A percentile compares a stretch with the other conserved stretches of the same genome.
Conservation (phyloP, 106 monocot species). For the Triglochin maritima region DNA sequence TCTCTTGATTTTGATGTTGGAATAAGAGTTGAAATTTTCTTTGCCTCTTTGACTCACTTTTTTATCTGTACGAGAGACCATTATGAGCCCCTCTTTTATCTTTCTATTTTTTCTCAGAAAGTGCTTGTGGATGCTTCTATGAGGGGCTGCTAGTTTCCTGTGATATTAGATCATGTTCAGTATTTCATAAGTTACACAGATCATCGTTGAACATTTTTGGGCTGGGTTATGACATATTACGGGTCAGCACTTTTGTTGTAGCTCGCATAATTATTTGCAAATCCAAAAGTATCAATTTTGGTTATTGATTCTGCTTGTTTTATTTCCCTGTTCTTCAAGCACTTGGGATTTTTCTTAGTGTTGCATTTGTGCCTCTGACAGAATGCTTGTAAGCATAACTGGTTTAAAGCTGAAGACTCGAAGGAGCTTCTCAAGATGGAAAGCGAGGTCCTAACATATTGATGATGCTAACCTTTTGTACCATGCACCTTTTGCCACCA, state of each 20-base stretch:
- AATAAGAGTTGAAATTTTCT: too few relatives aligned
- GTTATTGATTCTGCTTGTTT: not conserved
- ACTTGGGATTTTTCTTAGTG: not conserved
- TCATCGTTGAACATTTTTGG: too few relatives aligned
- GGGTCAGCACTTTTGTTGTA: not conserved
- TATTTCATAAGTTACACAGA: too few relatives aligned
- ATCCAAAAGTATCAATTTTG: not conserved
- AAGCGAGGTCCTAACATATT: conserved; percentile 1
- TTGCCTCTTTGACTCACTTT: too few relatives aligned
- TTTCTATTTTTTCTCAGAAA: too few relatives aligned
- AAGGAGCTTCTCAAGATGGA: conserved; percentile 3
- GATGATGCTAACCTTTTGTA: not conserved
- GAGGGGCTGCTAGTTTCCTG: too few relatives aligned
- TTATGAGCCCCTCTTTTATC: too few relatives aligned
- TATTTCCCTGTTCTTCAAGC: not conserved
- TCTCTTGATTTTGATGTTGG: too few relatives aligned
- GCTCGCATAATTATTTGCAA: not conserved
- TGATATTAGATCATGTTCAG: too few relatives aligned
- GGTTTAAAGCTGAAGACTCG: conserved; percentile 3
- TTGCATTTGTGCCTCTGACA: not conserved
- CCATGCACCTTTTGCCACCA: not conserved
- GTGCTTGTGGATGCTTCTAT: too few relatives aligned
- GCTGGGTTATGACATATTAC: too few relatives aligned
- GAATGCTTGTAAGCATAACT: conserved; percentile 7
- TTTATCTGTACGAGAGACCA: too few relatives aligned